Base-by-base conservation (phyloP, 192 early-diverging fungal genomes). In the Coemansia aciculifera region DNA sequence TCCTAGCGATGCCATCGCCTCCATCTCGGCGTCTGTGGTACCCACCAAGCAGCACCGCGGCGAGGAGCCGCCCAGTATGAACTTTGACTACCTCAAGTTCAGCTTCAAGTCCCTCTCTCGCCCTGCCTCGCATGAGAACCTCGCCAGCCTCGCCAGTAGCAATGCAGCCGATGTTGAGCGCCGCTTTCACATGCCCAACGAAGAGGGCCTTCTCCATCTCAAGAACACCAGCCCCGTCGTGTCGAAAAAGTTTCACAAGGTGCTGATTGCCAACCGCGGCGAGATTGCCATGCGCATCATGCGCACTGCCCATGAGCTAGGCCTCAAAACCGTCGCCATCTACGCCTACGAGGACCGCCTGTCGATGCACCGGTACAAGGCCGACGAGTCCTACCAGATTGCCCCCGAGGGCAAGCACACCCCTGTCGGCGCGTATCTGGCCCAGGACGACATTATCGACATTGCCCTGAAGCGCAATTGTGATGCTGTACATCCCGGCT, bases 251-350 rank as follows among this genome's bases (percentile, higher is more conserved):
- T 83, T 83, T 65, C 71, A 85, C 71, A 85, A 85, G 71, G 70
- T 85, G 51, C 74, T 85, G 60, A 75, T 85, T 38, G 84, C 81
- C 80, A 85, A 85, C 70, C 84, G 84, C 69, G 84, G 84, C 56
- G 97, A 98, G 85, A 98, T 98, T 67, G 94, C 97, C 40, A 93
- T 96, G 78, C 89, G 96, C 43, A 87, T 98, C 74, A 93, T 97
- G 77, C 89, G 95, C 63, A 92, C 95, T 8, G 94, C 93, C 1
- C 92, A 95, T 75, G 93, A 96, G 84, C 85, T 97, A 34, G 91
- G 95, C 62, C 88, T 97, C 87, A 88, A 87, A 69, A 91, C 95
- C 52, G 88, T 97, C 11, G 92, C 92, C 34, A 85, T 97, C 63
- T 99, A 91, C 79, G 91, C 92, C 4, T 86, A 94, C 75, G 95